Base-by-base conservation (phyloP, 2,329 filamentous ascomycete species). In the Hypoxylon sp. region DNA sequence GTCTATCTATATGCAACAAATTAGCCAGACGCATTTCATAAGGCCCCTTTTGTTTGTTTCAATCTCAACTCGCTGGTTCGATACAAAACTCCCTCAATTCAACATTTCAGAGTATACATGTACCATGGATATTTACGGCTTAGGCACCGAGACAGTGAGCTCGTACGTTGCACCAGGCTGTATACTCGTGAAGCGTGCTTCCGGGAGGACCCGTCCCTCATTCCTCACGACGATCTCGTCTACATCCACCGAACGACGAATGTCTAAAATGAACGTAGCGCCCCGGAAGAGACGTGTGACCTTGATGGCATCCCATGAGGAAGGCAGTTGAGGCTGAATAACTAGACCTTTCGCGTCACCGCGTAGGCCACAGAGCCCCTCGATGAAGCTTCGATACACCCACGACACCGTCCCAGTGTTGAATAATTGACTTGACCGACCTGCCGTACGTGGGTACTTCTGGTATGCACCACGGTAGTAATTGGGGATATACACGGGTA, bases 331-430 rank as follows among this genome's bases (percentile, higher is more conserved):
- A 1, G 80, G 80, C 2, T 71, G 67, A 19, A 83, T 68, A 6
- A 59, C 59, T 40, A 83, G 61, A 0, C 79, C 80, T 1, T 76
- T 66, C 1, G 67, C 67, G 7, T 78, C 77, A 17, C 80, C 80
- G 7, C 73, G 71, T 26, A 83, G 66, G 0, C 80, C 80, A 52
- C 79, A 82, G 4, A 83, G 64, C 0, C 79, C 79, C 63, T 83
- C 80, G 35, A 81, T 75, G 57, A 83, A 74, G 63, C 73, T 77
- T 7, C 80, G 72, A 64, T 82, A 83, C 2, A 73, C 78, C 80
- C 80, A 83, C 12, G 77, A 77, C 16, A 81, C 76, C 4, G 79
- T 83, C 3, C 80, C 80, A 1, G 80, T 83, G 63, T 83, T 83
- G 69, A 83, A 82, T 11, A 83, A 64, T 63, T 82, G 79, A 58